phyloP scores from a whole-genome alignment of 805 yeast species.

The Candida jianshihensis region DNA sequence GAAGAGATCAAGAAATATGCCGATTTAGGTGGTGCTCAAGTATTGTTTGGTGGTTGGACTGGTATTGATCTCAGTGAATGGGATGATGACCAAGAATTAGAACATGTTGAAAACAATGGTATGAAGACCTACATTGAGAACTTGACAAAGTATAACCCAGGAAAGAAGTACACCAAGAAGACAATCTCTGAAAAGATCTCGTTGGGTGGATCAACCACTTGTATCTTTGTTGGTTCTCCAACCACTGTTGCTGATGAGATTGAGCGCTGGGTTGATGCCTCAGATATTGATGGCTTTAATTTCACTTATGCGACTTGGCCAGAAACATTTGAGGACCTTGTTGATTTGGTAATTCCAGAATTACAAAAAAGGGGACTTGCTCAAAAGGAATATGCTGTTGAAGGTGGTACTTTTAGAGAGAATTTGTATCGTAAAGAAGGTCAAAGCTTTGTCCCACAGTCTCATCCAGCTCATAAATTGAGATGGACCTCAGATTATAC shows the following conservation, averaged over 20 bases:
- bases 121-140: not conserved
- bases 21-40: not conserved
- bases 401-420: conserved; percentile 7
- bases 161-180: not conserved
- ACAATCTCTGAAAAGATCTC: not conserved
- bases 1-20: conserved; percentile 1
- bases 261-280: not conserved
- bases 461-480: conserved; percentile 4
- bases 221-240: not conserved
- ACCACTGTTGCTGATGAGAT: not conserved
- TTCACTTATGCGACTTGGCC: not conserved
- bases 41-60: not conserved
- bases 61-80: not conserved
- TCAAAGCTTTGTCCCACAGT: conserved; percentile 5
- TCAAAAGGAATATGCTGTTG: conserved; percentile 5
- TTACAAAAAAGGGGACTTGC: not conserved
- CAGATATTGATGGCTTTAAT: not conserved
- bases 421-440: conserved; percentile 5
- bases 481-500: conserved; percentile 3
- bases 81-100: not conserved
- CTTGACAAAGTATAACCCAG: not conserved
- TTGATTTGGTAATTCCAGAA: not conserved
- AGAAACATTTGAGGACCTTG: not conserved
- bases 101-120: not conserved
- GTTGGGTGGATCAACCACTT: not conserved